These are phyloP conservation scores for Alternaria infectoria DNA, from an alignment of 2,329 filamentous ascomycete genomes.

Conservation along the genomic window DNA sequence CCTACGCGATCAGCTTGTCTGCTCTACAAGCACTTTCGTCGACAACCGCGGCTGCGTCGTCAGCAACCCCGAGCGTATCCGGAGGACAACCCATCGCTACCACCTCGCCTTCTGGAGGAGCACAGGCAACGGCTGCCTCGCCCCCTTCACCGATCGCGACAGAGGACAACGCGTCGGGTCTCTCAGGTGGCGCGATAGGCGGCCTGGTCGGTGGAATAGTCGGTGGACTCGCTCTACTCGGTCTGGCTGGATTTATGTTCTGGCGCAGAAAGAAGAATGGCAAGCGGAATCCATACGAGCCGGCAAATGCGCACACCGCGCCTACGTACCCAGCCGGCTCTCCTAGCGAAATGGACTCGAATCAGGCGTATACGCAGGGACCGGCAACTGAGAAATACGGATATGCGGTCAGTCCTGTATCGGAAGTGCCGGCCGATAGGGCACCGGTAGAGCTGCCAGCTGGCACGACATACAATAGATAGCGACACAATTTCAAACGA, in stretches of 20 bases:
- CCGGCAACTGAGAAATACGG: slow-evolving; percentile 1
- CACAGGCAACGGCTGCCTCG: not conserved
- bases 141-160: not conserved
- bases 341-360: not conserved
- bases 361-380: not conserved
- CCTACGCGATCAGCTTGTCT: slow-evolving; percentile 12
- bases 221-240: slow-evolving; percentile 22
- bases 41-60: not conserved
- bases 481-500: not conserved
- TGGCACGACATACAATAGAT: not conserved
- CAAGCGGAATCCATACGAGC: not conserved
- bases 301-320: not conserved
- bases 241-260: slow-evolving; percentile 18
- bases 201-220: slow-evolving; percentile 28
- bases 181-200: slow-evolving; percentile 28
- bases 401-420: not conserved
- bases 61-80: not conserved
- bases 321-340: not conserved
- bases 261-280: slow-evolving; percentile 8
- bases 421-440: not conserved
- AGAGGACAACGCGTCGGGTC: not conserved
- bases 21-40: slow-evolving; percentile 8
- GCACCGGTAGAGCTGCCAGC: not conserved
- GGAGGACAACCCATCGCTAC: not conserved
- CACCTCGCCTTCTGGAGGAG: not conserved